phyloP scores from a whole-genome alignment of 2,329 filamentous ascomycete genomes.

The Cordyceps fumosorosea region DNA sequence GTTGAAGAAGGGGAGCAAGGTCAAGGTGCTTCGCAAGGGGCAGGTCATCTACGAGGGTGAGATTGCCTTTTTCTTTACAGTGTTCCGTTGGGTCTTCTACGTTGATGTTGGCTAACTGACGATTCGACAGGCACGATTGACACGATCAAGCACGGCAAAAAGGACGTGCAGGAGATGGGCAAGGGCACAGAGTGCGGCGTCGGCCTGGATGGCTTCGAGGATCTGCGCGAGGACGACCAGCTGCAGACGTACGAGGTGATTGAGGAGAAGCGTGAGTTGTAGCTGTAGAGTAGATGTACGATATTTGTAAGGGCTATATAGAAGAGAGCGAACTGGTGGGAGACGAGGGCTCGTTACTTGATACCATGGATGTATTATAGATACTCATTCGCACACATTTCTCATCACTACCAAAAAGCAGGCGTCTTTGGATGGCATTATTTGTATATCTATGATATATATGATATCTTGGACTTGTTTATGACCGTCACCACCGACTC shows the following conservation, averaged over 20 bases:
- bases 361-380: constrained; percentile 9
- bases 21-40: constrained; percentile 65
- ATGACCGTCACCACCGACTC: constrained; percentile 21
- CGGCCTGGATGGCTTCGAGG: constrained; percentile 72
- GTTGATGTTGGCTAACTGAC: constrained; percentile 23
- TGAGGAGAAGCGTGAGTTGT: constrained; percentile 58
- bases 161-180: constrained; percentile 80
- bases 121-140: constrained; percentile 58
- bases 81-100: constrained; percentile 23
- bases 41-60: constrained; percentile 76
- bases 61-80: neutral
- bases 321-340: neutral
- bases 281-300: constrained; percentile 18
- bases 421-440: neutral
- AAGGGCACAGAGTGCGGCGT: constrained; percentile 95
- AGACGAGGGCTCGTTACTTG: neutral
- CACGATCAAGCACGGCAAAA: constrained; percentile 87
- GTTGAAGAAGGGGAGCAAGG: constrained; percentile 56
- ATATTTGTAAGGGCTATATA: constrained; percentile 5
- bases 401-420: neutral
- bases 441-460: neutral
- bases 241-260: constrained; percentile 84
- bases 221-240: constrained; percentile 72
- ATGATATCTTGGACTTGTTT: too few species aligned
- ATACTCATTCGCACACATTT: neutral